These are phyloP conservation scores for Heteromeles arbutifolia DNA, from an alignment of 306 rosid genomes.

Conservation along the genomic window DNA sequence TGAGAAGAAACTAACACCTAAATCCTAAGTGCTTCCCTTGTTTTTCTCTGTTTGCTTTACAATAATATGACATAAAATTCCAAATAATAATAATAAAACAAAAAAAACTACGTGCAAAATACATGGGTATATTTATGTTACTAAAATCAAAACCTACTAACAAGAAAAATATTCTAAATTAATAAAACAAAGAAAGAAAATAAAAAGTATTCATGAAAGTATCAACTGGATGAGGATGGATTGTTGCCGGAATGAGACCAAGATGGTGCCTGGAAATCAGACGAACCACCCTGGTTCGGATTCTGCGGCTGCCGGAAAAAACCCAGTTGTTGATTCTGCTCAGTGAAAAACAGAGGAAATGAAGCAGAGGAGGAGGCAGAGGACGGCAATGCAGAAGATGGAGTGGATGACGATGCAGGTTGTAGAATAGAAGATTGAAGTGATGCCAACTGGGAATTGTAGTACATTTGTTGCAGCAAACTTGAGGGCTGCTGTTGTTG, in stretches of 20 bases:
- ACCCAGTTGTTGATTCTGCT: slow-evolving; percentile 37
- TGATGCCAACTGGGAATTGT: slow-evolving; percentile 42
- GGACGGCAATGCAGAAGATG: slow-evolving; percentile 24
- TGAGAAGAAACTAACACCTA: neutral
- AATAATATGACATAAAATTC: neutral
- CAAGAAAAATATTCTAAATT: slow-evolving; percentile 3
- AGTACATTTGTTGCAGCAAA: slow-evolving; percentile 53
- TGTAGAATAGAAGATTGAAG: slow-evolving; percentile 31
- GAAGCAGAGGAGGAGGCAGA: slow-evolving; percentile 54
- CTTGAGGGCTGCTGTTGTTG: slow-evolving; percentile 18
- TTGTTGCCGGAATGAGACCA: slow-evolving; percentile 56
- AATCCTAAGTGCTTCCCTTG: neutral
- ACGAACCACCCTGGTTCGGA: slow-evolving; percentile 19
- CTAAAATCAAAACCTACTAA: neutral
- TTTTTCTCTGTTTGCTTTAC: neutral
- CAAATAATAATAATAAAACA: neutral
- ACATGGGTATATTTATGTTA: neutral
- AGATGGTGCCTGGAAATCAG: slow-evolving; percentile 31
- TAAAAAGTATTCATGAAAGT: neutral
- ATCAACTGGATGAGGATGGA: slow-evolving; percentile 52
- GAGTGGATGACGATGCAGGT: slow-evolving; percentile 19
- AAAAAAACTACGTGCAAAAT: neutral
- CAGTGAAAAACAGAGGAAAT: slow-evolving; percentile 51
- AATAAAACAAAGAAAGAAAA: slow-evolving; percentile 1
- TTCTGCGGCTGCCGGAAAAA: slow-evolving; percentile 32